phyloP scores from a whole-genome alignment of 1,284 basidiomycete species.

The Apiotrichum laibachii region DNA sequence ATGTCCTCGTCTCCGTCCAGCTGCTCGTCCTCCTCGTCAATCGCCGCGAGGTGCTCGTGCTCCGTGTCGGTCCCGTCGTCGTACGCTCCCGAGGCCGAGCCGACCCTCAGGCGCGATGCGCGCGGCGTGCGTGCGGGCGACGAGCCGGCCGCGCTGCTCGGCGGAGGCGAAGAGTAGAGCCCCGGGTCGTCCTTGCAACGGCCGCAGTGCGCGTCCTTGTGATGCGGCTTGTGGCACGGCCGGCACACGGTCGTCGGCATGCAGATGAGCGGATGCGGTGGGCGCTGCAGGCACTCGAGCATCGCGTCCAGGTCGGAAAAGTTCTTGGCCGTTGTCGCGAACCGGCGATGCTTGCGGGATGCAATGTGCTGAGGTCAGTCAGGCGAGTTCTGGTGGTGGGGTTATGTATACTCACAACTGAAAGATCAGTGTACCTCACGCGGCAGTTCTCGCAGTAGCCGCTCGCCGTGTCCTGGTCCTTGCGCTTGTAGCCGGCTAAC shows the following conservation, averaged over 20 bases:
- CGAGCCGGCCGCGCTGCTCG: constrained; percentile 11
- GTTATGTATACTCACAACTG: constrained; percentile 59
- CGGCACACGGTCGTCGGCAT: constrained; percentile 22
- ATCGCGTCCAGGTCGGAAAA: constrained; percentile 79
- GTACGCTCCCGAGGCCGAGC: neutral
- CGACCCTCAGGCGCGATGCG: neutral
- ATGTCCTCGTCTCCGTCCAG: neutral
- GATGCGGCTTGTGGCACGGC: constrained; percentile 23
- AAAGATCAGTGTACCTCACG: constrained; percentile 84
- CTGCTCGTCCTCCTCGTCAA: constrained; percentile 2
- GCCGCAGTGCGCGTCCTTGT: constrained; percentile 22
- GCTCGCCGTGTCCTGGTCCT: constrained; percentile 73
- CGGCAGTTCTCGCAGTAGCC: constrained; percentile 99
- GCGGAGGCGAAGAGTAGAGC: constrained; percentile 13
- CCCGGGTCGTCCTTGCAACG: constrained; percentile 21
- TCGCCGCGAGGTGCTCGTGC: neutral
- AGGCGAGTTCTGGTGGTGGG: neutral
- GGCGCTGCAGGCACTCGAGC: constrained; percentile 69
- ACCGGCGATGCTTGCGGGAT: constrained; percentile 76
- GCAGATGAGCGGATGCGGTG: constrained; percentile 52
- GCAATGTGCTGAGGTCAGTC: constrained; percentile 66
- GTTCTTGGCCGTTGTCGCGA: constrained; percentile 75
- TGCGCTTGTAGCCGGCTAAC: constrained; percentile 35
- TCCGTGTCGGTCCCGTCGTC: neutral
- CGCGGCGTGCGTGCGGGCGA: neutral